phyloP scores from a whole-genome alignment of 208 protist genomes.

The Leishmania guyanensis region DNA sequence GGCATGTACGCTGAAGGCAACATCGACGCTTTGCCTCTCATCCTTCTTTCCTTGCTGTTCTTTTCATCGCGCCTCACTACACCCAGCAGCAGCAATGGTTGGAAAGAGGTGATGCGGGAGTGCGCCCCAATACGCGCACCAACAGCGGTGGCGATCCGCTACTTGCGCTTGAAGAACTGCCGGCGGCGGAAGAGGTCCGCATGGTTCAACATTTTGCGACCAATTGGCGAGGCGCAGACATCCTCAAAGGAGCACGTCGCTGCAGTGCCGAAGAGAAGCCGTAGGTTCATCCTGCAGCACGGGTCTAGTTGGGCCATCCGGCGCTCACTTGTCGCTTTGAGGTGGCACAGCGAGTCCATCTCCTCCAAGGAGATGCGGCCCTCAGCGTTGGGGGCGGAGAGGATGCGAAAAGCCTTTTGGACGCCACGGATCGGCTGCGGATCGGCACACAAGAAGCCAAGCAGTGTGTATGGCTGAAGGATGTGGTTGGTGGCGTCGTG shows the following conservation, averaged over 20 bases:
- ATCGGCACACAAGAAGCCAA: conserved; percentile 81
- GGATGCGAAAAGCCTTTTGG: conserved; percentile 83
- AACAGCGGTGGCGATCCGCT: neutral
- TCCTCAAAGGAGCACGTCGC: conserved; percentile 55
- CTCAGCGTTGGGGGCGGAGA: conserved; percentile 27
- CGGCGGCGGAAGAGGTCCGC: conserved; percentile 68
- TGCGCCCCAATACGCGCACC: neutral
- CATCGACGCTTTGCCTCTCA: neutral
- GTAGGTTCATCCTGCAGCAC: conserved; percentile 59
- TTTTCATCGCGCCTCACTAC: neutral
- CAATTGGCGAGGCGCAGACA: conserved; percentile 63
- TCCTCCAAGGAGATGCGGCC: conserved; percentile 32
- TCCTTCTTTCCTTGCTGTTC: neutral
- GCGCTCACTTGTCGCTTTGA: conserved; percentile 62
- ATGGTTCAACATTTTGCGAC: conserved; percentile 83
- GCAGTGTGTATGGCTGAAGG: conserved; percentile 52
- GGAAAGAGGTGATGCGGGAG: neutral
- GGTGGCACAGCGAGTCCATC: conserved; percentile 43
- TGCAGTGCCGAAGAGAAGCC: conserved; percentile 47
- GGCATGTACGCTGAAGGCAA: neutral
- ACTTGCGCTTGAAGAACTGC: conserved; percentile 45
- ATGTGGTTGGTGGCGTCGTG: conserved; percentile 29
- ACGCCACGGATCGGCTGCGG: conserved; percentile 77
- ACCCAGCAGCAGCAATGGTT: neutral
- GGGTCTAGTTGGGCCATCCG: conserved; percentile 57